Percentiles rank a stretch among this genome's conserved stretches.
Conservation (phyloP, 2,329 filamentous ascomycete genomes). For the Scorias spongiosa region DNA sequence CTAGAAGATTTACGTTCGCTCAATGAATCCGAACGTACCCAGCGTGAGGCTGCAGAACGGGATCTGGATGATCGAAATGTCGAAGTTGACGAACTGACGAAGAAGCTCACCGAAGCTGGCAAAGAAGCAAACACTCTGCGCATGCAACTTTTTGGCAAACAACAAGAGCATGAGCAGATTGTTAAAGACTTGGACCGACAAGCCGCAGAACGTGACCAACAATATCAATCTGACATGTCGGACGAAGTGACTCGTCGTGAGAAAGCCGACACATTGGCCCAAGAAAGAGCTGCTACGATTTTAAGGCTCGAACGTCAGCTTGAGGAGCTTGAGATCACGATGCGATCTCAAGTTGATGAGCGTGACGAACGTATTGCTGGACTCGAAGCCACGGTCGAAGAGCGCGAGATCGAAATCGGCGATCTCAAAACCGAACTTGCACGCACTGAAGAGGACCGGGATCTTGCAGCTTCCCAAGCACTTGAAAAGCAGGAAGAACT, state of each 20-base stretch:
- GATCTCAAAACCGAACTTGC: constrained; percentile 13
- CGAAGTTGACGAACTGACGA: constrained; percentile 25
- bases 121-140: constrained; percentile 33
- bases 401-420: constrained; percentile 13
- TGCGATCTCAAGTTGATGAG: constrained; percentile 13
- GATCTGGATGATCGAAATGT: constrained; percentile 28
- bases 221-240: constrained; percentile 24
- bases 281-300: constrained; percentile 21
- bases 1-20: constrained; percentile 22
- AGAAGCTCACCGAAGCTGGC: constrained; percentile 26
- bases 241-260: constrained; percentile 25
- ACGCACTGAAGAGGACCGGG: constrained; percentile 9
- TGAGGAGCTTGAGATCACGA: constrained; percentile 15
- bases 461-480: constrained; percentile 6
- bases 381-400: constrained; percentile 13
- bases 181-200: constrained; percentile 24
- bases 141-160: constrained; percentile 31
- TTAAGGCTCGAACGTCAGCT: constrained; percentile 22
- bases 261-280: constrained; percentile 21
- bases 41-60: constrained; percentile 29
- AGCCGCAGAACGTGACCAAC: constrained; percentile 24
- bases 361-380: constrained; percentile 17
- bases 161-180: constrained; percentile 26
- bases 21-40: constrained; percentile 25
- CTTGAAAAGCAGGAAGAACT: constrained; percentile 11